Evolutionary conservation across 2,329 filamentous ascomycete species (phyloP).

Genomic region (Beauveria rudraprayagi): DNA sequence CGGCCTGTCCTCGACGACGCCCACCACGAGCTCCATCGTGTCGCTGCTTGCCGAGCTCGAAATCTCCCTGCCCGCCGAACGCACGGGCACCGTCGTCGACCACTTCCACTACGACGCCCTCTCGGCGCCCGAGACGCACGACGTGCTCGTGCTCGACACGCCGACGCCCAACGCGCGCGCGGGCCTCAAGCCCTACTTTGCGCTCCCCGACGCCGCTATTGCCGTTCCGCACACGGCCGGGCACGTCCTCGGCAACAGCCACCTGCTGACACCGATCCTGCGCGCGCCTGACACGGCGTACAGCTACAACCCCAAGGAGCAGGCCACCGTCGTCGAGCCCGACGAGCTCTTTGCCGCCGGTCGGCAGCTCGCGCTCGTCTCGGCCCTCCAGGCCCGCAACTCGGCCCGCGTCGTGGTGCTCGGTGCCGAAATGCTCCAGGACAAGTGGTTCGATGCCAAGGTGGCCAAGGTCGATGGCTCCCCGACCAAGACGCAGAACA

Average conservation of each 20-base stretch:
- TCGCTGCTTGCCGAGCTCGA: constrained; percentile 82
- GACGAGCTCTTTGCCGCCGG: constrained; percentile 84
- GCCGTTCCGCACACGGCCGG: constrained; percentile 78
- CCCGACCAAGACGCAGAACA: constrained; percentile 60
- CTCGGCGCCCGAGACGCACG: constrained; percentile 74
- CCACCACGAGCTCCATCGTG: constrained; percentile 64
- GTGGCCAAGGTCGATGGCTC: constrained; percentile 53
- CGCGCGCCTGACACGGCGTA: constrained; percentile 80
- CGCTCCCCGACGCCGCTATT: constrained; percentile 45
- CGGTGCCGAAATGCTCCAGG: constrained; percentile 77
- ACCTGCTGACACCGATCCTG: constrained; percentile 73
- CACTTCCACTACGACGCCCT: constrained; percentile 87
- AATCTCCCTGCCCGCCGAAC: constrained; percentile 77
- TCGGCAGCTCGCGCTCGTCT: constrained; percentile 75
- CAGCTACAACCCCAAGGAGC: constrained; percentile 88
- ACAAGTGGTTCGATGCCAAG: constrained; percentile 80
- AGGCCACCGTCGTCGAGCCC: constrained; percentile 50
- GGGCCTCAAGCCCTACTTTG: constrained; percentile 72
- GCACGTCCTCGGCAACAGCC: constrained; percentile 70
- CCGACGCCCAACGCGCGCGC: constrained; percentile 54
- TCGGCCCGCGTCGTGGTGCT: constrained; percentile 82
- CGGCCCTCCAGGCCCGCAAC: constrained; percentile 83
- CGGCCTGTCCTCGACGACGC: constrained; percentile 63
- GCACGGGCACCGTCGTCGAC: constrained; percentile 79
- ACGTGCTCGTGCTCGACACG: constrained; percentile 72